A percentile compares a stretch with the other conserved stretches of the same genome.
These are phyloP conservation scores for Sutorius australiensis DNA, from an alignment of 768 basidiomycete species.

Conservation along the genomic window DNA sequence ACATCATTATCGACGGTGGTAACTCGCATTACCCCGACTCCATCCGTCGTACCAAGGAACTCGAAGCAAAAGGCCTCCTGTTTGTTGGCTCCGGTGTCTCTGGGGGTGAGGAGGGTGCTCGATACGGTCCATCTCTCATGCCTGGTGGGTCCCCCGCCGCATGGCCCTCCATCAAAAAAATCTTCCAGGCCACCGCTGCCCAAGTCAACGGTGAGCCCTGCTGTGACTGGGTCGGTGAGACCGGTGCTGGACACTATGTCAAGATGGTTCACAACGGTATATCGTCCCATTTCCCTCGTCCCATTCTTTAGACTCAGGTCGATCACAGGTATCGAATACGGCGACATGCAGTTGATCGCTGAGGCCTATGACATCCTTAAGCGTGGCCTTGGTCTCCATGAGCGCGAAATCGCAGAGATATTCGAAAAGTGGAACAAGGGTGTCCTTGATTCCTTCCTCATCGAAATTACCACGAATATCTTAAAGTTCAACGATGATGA, in stretches of 20 bases:
- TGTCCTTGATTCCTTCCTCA: conserved; percentile 98
- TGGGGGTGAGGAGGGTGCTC: conserved; percentile 98
- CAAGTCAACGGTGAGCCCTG: conserved; percentile 94
- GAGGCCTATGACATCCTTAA: conserved; percentile 99
- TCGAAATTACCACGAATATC: conserved; percentile 97
- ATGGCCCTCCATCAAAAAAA: conserved; percentile 96
- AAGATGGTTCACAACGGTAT: conserved; percentile 99
- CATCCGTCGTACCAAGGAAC: conserved; percentile 88
- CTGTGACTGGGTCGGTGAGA: conserved; percentile 99
- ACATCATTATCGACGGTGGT: conserved; percentile 99
- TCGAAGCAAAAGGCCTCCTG: conserved; percentile 91
- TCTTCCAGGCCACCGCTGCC: conserved; percentile 97
- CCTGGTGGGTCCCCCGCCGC: conserved; percentile 93
- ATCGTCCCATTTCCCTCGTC: conserved; percentile 10
- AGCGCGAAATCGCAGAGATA: conserved; percentile 91
- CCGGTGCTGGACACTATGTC: conserved; percentile 95
- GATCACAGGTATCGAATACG: conserved; percentile 90
- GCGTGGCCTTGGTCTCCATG: conserved; percentile 83
- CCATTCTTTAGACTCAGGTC: conserved; percentile 3
- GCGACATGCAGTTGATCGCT: conserved; percentile 99
- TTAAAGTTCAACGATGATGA: conserved; percentile 97
- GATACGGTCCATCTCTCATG: conserved; percentile 97
- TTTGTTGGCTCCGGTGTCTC: conserved; percentile 99
- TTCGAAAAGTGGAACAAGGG: conserved; percentile 97
- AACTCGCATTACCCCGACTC: conserved; percentile 99